Conservation (phyloP, 805 yeast genomes). For the Dipodascus geniculatus region DNA sequence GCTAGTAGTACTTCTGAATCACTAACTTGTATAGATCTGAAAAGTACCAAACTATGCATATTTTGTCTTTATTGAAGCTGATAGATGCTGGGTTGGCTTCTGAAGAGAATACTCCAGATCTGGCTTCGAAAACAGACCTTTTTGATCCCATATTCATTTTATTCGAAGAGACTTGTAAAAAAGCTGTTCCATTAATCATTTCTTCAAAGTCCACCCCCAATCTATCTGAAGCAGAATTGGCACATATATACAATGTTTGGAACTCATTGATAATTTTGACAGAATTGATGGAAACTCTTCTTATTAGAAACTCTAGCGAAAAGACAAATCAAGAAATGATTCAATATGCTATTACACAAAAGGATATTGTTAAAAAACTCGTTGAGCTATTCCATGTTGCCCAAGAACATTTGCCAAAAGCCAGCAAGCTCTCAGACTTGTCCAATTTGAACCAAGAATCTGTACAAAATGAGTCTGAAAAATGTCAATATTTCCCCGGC, state of each 20-base stretch:
- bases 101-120: neutral
- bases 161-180: neutral
- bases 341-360: neutral
- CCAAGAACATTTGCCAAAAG: conserved; percentile 11
- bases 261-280: neutral
- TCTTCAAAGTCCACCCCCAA: neutral
- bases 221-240: neutral
- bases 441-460: conserved; percentile 1
- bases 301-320: neutral
- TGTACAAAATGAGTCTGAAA: conserved; percentile 6
- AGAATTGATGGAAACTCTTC: neutral
- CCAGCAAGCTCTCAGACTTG: conserved; percentile 12
- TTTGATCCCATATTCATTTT: neutral
- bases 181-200: neutral
- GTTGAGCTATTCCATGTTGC: conserved; percentile 4
- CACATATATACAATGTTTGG: neutral
- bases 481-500: conserved; percentile 38
- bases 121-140: neutral
- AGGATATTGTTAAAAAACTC: neutral
- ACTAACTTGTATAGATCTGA: too few relatives aligned
- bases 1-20: too few relatives aligned
- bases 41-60: conserved; percentile 2
- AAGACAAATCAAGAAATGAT: neutral
- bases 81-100: conserved; percentile 10
- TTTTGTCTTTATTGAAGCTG: conserved; percentile 10